Evolutionary conservation across 768 basidiomycete genomes (phyloP), one percentile per base, ranked within the genome.

Genomic region (Tephrocybe sp.): DNA sequence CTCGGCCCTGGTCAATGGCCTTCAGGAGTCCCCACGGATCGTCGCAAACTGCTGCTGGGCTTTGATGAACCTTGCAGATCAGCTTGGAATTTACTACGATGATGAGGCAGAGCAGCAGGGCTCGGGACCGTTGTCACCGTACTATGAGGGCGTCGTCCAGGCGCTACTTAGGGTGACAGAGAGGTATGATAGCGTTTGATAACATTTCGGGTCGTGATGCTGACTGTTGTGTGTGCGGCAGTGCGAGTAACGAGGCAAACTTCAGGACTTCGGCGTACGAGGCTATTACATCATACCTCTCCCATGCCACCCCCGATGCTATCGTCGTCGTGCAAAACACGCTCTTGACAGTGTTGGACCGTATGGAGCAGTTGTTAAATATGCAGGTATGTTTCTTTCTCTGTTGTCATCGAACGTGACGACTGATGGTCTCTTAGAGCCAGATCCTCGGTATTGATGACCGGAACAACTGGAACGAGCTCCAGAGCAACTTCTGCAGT

Each of bases 391-490:
- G 79, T 66, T 18, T 40, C 12, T 2, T 36, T 36, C 15, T 14
- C 11, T n/a, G n/a, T n/a, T n/a, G n/a, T n/a, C n/a, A n/a, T n/a
- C n/a, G n/a, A n/a, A n/a, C n/a, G n/a, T n/a, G n/a, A n/a, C n/a
- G n/a, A n/a, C n/a, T n/a, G n/a, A n/a, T 25, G 9, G 4, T 3
- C 28, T 32, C 12, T 8, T 61, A 95, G 84, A 92, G 90, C 67
- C 95, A 98, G 72, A 88, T 98, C 51, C 76, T 99, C 33, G 97
- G 97, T 38, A 77, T 86, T 15, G 97, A 99, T 68, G 97, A 99
- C 64, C 86, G 92, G 56, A 95, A 94, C 70, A 99, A 97, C 74
- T 97, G 96, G 94, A 97, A 97, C 64, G 96, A 99, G 66, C 78
- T 99, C 21, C 95, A 97, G 67, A 88, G 92, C 71, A 97, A 96